phyloP scores from a whole-genome alignment of 257 asterid species.

The Solanum gandarillasii region DNA sequence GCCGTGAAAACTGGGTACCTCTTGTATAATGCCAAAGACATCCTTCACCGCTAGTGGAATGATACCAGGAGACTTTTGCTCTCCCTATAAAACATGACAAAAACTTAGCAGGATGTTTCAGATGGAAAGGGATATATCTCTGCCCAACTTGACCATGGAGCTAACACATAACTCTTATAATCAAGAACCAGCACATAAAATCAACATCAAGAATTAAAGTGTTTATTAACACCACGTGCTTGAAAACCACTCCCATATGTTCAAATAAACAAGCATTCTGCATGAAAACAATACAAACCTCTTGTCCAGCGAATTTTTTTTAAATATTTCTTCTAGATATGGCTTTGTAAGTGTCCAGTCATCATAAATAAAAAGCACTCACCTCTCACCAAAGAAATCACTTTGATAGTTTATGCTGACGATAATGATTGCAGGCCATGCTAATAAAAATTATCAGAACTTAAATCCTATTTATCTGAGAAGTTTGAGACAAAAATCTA shows the following conservation, averaged over 20 bases:
- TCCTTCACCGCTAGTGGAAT: constrained; percentile 77
- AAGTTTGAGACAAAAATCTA: neutral
- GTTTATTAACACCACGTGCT: neutral
- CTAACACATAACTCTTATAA: neutral
- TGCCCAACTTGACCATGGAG: neutral
- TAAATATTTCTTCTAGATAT: neutral
- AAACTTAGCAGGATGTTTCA: neutral
- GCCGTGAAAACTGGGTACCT: constrained; percentile 31
- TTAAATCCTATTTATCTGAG: neutral
- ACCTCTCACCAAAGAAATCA: neutral
- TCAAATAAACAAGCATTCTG: neutral
- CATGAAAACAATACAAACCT: neutral
- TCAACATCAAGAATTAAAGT: neutral
- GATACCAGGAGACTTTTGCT: constrained; percentile 86
- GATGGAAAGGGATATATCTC: neutral
- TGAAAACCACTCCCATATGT: neutral
- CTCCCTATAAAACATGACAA: constrained; percentile 42
- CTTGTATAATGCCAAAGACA: constrained; percentile 83
- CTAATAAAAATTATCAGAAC: neutral
- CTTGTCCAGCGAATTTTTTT: neutral
- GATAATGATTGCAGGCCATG: neutral
- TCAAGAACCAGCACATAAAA: neutral
- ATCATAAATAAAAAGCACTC: neutral
- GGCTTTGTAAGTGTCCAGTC: neutral
- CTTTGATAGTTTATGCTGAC: neutral